Percentiles rank a stretch among this genome's conserved stretches.
phyloP scores from a whole-genome alignment of 2,329 filamentous ascomycete genomes.

The Laburnicola sp. region DNA sequence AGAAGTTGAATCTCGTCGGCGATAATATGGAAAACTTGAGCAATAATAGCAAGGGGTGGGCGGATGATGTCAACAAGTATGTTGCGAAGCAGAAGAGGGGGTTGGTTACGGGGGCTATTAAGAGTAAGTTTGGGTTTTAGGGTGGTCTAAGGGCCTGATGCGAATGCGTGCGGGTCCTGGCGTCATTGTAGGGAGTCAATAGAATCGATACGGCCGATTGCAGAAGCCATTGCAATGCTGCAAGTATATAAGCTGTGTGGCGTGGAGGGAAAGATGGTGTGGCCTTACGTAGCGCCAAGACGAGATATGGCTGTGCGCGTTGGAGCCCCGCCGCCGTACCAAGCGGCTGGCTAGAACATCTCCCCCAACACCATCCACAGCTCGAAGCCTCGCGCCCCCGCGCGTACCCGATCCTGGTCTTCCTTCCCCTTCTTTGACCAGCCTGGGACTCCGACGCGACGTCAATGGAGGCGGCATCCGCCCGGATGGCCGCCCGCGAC shows the following conservation, averaged over 20 bases:
- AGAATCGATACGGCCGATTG: too few relatives aligned
- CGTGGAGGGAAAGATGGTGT: too few relatives aligned
- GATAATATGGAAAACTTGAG: slow-evolving; percentile 84
- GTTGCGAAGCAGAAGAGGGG: slow-evolving; percentile 86
- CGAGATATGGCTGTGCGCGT: too few relatives aligned
- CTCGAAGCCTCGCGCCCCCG: not conserved
- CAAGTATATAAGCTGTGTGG: too few relatives aligned
- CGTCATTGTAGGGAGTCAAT: too few relatives aligned
- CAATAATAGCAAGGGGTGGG: slow-evolving; percentile 79
- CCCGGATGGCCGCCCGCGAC: slow-evolving; percentile 92
- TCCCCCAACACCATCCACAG: not conserved
- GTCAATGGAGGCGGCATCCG: slow-evolving; percentile 86
- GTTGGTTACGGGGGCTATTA: slow-evolving; percentile 66
- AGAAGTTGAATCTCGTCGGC: slow-evolving; percentile 79
- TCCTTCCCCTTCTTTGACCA: not conserved
- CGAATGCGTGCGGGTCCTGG: too few relatives aligned
- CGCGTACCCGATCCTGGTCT: not conserved
- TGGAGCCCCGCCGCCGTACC: too few relatives aligned
- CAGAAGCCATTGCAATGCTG: too few relatives aligned
- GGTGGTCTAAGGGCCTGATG: not conserved
- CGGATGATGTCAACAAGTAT: slow-evolving; percentile 85
- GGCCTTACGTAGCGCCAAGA: too few relatives aligned
- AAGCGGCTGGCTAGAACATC: too few relatives aligned
- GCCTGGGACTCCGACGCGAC: slow-evolving; percentile 16
- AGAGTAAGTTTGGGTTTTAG: slow-evolving; percentile 43